Conservation (phyloP, 345 rosid species). For the rapeseed (Brassica napus) region DNA sequence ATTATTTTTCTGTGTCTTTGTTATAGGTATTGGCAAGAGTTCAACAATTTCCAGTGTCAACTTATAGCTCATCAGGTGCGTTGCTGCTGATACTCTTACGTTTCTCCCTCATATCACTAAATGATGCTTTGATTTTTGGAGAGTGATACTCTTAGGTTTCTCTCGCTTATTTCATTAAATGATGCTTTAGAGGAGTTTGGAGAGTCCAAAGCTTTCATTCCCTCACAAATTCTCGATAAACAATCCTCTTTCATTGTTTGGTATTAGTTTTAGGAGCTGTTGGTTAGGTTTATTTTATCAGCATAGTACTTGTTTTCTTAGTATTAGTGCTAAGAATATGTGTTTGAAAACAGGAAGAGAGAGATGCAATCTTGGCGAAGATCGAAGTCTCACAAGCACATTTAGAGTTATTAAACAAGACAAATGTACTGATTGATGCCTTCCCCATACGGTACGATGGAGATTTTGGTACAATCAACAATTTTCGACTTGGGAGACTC, state of each 20-base stretch:
- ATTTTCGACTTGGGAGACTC: constrained; percentile 93
- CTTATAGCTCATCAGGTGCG: constrained; percentile 82
- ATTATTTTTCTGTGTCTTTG: background rate
- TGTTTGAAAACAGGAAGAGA: constrained; percentile 72
- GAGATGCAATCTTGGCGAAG: constrained; percentile 92
- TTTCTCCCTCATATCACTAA: background rate
- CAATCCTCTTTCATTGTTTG: background rate
- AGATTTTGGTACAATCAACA: constrained; percentile 98
- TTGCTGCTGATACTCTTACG: constrained; percentile 32
- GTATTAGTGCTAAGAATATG: constrained; percentile 2
- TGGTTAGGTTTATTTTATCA: constrained; percentile 8
- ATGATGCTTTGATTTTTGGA: background rate
- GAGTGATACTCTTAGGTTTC: constrained; percentile 2
- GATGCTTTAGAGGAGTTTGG: background rate
- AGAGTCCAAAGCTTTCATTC: background rate
- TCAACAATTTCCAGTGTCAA: constrained; percentile 89
- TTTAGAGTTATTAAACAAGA: constrained; percentile 82
- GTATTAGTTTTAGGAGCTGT: background rate
- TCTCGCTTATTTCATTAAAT: background rate
- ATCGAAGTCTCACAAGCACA: constrained; percentile 98
- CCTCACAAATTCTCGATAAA: constrained; percentile 1
- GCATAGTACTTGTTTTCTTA: background rate
- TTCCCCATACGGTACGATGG: constrained; percentile 94
- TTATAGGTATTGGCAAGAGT: background rate
- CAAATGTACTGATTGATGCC: constrained; percentile 87